Base-by-base conservation (phyloP, 2,329 filamentous ascomycete species). In the Talaromyces sp. region DNA sequence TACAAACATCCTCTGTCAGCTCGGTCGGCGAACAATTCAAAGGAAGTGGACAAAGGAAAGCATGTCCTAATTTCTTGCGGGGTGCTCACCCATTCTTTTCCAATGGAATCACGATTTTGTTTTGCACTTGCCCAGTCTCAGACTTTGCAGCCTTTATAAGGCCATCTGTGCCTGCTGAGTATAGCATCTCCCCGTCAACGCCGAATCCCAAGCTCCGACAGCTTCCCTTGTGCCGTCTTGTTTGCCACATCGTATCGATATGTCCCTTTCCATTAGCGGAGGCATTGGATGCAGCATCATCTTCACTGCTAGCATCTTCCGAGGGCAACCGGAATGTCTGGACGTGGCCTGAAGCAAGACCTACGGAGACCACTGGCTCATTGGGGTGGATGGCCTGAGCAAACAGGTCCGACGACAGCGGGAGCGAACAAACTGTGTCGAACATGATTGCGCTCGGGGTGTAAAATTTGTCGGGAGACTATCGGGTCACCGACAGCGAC, bases 221-320 rank as follows among this genome's bases (percentile, higher is more conserved):
- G 80, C 91, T 97, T 11, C 91, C 93, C 78, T 96, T 96, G 77
- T 99, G 94, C 56, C 94, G 83, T 62, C 86, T 82, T 4, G 94
- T 97, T 64, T 85, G 84, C 94, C 94, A 99, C 54, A 86, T 77
- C 0, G 87, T 90, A 62, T 92, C 89, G 57, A 97, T 89, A 51
- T 87, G 84, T 39, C 87, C 88, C 57, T 83, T 88, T 10, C 90
- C 91, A 64, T 78, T 81, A 63, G 77, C 78, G 2, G 73, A 68
- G 1, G 71, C 66, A 9, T 62, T 70, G 5, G 70, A 73, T 2
- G 67, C 70, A 11, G 62, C 55, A 36, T 83, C 81, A 24, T 82
- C 81, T 36, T 79, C 77, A 27, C 60, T 64, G 41, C 82, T 81
- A 16, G 74, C 75, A 30, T 77, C 74, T 35, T 77, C 77, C 0